Evolutionary conservation across 108 stramenopile genomes (phyloP).

Genomic region (Conticribra guillardii): DNA sequence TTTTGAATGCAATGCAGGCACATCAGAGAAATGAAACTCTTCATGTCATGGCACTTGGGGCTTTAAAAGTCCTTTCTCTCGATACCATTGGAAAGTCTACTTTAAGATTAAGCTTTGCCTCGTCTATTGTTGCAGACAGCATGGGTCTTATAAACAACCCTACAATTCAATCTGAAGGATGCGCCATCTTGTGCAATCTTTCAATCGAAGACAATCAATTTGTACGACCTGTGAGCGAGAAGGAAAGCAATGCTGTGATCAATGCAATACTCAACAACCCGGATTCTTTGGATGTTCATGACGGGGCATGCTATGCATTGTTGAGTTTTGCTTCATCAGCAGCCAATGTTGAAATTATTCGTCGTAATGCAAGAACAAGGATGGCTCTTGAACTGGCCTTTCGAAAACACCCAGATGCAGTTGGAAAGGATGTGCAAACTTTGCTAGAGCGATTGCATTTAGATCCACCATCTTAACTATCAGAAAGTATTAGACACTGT

Average conservation of each 20-base stretch:
- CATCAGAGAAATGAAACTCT: slow-evolving; percentile 19
- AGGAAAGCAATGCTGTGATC: slow-evolving; percentile 24
- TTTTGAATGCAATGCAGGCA: slow-evolving; percentile 28
- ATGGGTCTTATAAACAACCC: slow-evolving; percentile 32
- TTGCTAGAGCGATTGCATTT: slow-evolving; percentile 9
- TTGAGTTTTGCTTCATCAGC: slow-evolving; percentile 14
- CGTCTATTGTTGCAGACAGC: slow-evolving; percentile 22
- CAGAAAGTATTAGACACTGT: no score
- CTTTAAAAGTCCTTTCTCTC: slow-evolving; percentile 39
- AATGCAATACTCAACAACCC: slow-evolving; percentile 22
- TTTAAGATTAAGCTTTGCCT: slow-evolving; percentile 11
- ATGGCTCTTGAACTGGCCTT: slow-evolving; percentile 16
- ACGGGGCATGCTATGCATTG: slow-evolving; percentile 32
- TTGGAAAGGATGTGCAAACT: slow-evolving; percentile 11
- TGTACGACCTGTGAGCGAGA: slow-evolving; percentile 21
- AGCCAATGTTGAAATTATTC: slow-evolving; percentile 10
- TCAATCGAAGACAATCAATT: slow-evolving; percentile 27
- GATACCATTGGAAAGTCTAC: slow-evolving; percentile 26
- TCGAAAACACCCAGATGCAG: slow-evolving; percentile 7
- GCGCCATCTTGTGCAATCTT: slow-evolving; percentile 41
- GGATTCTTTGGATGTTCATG: slow-evolving; percentile 20
- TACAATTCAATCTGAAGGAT: slow-evolving; percentile 42
- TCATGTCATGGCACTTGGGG: slow-evolving; percentile 38
- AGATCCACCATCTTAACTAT: background rate
- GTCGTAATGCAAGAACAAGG: background rate